Conservation (phyloP, 2,329 filamentous ascomycete species). For the Dryadomyces quercivorus region DNA sequence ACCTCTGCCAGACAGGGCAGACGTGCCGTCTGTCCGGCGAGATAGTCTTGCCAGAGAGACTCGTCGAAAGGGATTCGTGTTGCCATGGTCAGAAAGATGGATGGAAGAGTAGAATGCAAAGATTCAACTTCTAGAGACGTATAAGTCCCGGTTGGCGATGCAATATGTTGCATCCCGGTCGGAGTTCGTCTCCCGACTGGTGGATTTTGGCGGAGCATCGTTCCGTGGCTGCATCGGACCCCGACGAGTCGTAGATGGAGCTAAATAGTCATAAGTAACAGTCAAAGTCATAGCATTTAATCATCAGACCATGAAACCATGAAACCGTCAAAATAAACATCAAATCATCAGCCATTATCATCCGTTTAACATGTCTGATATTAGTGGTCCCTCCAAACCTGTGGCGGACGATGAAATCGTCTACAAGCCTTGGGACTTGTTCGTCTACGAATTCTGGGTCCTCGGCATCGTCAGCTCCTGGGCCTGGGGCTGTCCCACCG, state of each 20-base stretch:
- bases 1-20: slow-evolving; percentile 17
- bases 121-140: not conserved
- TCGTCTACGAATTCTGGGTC: not conserved
- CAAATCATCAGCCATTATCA: no score
- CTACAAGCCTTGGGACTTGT: not conserved
- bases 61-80: not conserved
- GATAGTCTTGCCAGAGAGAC: not conserved
- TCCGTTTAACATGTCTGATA: not conserved
- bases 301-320: no score
- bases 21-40: not conserved
- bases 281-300: no score
- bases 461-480: not conserved
- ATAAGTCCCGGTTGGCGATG: not conserved
- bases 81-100: not conserved
- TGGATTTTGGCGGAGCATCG: not conserved
- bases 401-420: not conserved
- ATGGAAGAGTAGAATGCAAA: not conserved
- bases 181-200: no score
- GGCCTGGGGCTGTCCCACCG: not conserved
- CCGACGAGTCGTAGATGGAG: no score
- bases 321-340: not conserved
- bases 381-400: not conserved
- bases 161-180: not conserved
- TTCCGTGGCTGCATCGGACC: not conserved
- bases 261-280: no score